phyloP scores from a whole-genome alignment of 2,329 filamentous ascomycete genomes.

The Cadophora gregata region DNA sequence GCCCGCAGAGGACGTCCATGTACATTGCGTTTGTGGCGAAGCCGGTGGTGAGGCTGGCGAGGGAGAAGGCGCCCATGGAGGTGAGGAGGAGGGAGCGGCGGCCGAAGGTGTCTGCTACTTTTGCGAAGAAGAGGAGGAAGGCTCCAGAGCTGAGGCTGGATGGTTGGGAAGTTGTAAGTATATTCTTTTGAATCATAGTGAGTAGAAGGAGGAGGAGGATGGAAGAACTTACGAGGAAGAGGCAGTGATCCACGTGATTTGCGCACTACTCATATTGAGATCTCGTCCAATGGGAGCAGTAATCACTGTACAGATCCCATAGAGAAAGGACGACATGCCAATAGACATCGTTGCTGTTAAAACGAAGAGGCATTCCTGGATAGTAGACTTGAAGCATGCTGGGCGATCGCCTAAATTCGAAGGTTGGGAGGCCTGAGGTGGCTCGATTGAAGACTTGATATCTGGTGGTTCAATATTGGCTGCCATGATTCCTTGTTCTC shows the following conservation, averaged over 20 bases:
- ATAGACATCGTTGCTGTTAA: constrained; percentile 71
- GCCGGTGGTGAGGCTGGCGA: constrained; percentile 61
- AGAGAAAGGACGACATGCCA: constrained; percentile 65
- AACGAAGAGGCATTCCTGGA: constrained; percentile 70
- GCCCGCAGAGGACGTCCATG: constrained; percentile 65
- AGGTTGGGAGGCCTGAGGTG: background rate
- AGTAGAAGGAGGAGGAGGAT: background rate
- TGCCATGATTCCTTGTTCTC: background rate
- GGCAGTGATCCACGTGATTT: constrained; percentile 71
- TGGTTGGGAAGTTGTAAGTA: background rate
- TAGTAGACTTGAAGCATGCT: constrained; percentile 64
- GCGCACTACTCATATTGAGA: constrained; percentile 66
- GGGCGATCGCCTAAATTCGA: constrained; percentile 49
- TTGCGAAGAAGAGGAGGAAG: constrained; percentile 70
- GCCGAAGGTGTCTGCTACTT: constrained; percentile 68
- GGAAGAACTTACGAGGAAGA: constrained; percentile 59
- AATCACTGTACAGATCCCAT: constrained; percentile 64
- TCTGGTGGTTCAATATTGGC: background rate
- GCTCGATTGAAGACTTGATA: background rate
- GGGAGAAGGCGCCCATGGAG: constrained; percentile 64
- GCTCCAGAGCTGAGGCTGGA: constrained; percentile 63
- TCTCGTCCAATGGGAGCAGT: constrained; percentile 65
- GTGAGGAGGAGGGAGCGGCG: constrained; percentile 63
- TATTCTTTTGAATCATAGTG: too few relatives aligned
- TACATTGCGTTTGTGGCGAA: constrained; percentile 64